A percentile compares a stretch with the other conserved stretches of the same genome.
Evolutionary conservation across 805 yeast genomes (phyloP).

Genomic region (Candida khao-thaluensis): DNA sequence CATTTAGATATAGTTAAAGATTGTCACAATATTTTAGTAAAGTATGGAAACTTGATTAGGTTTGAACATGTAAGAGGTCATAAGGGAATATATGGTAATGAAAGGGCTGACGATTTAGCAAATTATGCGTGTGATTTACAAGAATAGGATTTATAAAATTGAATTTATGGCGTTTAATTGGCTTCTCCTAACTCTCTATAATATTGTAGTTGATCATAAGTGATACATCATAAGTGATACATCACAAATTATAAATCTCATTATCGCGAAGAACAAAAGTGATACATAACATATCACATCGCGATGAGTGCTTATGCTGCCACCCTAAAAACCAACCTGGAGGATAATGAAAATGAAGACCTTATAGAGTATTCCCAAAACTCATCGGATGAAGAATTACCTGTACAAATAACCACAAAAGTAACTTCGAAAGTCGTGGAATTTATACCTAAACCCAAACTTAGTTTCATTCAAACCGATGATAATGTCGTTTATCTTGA

Average conservation of each 20-base stretch:
- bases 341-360: slow-evolving; percentile 18
- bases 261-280: background rate
- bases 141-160: no score
- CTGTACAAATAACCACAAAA: background rate
- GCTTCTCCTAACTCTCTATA: no score
- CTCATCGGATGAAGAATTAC: slow-evolving; percentile 30
- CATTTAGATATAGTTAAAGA: slow-evolving; percentile 52
- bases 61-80: slow-evolving; percentile 74
- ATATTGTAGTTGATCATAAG: no score
- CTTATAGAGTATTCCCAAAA: slow-evolving; percentile 24
- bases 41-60: slow-evolving; percentile 26
- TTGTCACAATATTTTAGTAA: slow-evolving; percentile 18
- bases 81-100: slow-evolving; percentile 67
- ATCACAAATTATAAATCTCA: no score
- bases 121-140: slow-evolving; percentile 56
- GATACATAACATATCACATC: background rate
- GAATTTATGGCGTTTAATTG: no score
- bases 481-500: slow-evolving; percentile 37
- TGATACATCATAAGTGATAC: no score
- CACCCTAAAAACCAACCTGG: slow-evolving; percentile 19
- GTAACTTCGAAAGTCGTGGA: background rate
- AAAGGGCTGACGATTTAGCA: slow-evolving; percentile 74
- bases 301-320: slow-evolving; percentile 38
- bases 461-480: slow-evolving; percentile 33
- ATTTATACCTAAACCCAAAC: slow-evolving; percentile 18